phyloP scores from a whole-genome alignment of 2,329 filamentous ascomycete genomes.

The Cytospora chrysosperma region DNA sequence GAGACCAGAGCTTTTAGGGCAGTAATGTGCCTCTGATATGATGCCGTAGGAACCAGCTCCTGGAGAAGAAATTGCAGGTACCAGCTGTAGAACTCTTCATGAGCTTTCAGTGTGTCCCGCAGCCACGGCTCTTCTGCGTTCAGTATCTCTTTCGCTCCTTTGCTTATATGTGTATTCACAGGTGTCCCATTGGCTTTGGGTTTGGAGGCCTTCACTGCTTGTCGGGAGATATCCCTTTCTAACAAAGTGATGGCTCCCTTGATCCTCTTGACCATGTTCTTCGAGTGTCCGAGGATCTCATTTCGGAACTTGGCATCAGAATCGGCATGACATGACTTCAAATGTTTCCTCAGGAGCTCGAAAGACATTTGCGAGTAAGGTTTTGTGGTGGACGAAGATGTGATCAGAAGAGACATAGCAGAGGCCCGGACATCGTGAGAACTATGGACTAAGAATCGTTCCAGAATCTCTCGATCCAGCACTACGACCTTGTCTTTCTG shows the following conservation, averaged over 20 bases:
- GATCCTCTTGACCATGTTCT: constrained; percentile 74
- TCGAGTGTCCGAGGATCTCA: constrained; percentile 72
- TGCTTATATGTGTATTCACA: constrained; percentile 16
- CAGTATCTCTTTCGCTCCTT: constrained; percentile 17
- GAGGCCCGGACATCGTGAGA: constrained; percentile 69
- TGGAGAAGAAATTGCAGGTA: constrained; percentile 69
- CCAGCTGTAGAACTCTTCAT: constrained; percentile 68
- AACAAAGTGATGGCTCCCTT: constrained; percentile 63
- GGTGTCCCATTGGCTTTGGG: background rate
- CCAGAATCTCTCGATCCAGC: constrained; percentile 45
- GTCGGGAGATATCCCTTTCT: constrained; percentile 43
- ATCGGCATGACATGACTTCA: constrained; percentile 76
- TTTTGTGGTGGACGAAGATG: constrained; percentile 71
- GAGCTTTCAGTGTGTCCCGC: constrained; percentile 45
- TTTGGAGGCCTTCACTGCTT: constrained; percentile 24
- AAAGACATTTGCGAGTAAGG: constrained; percentile 67
- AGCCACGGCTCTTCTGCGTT: constrained; percentile 27
- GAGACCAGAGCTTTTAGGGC: constrained; percentile 69
- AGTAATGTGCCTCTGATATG: constrained; percentile 86
- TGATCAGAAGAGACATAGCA: constrained; percentile 77
- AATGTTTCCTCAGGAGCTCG: constrained; percentile 59
- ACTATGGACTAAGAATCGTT: constrained; percentile 53
- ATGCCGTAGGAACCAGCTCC: constrained; percentile 77
- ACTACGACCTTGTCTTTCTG: constrained; percentile 30
- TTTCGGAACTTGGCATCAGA: constrained; percentile 84